phyloP scores from a whole-genome alignment of 768 basidiomycete species.

The Leccinum uliginosum region DNA sequence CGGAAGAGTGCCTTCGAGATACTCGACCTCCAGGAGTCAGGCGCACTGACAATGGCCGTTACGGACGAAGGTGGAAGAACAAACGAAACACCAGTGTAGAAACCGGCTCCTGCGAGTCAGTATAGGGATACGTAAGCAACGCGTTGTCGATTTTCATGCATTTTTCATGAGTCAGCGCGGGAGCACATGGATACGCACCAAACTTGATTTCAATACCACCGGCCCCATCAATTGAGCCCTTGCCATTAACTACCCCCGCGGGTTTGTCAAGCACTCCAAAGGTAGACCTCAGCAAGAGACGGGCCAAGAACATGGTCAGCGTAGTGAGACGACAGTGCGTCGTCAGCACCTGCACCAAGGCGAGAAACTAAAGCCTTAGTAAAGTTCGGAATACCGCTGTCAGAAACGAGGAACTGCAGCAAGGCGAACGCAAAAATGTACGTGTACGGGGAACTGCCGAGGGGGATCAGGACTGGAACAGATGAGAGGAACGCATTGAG shows the following conservation, averaged over 20 bases:
- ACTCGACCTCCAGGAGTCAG: conserved; percentile 79
- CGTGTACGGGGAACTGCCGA: conserved; percentile 55
- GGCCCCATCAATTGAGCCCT: conserved; percentile 69
- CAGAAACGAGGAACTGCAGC: conserved; percentile 70
- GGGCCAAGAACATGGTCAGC: conserved; percentile 86
- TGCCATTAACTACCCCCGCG: conserved; percentile 78
- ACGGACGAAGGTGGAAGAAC: conserved; percentile 81
- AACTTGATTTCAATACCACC: conserved; percentile 83
- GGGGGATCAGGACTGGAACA: conserved; percentile 17
- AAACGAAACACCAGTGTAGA: conserved; percentile 76
- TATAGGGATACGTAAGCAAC: conserved; percentile 64
- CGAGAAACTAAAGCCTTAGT: conserved; percentile 77
- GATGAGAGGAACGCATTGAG: conserved; percentile 18
- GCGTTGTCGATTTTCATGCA: no score
- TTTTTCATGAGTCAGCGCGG: conserved; percentile 23
- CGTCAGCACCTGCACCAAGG: conserved; percentile 85
- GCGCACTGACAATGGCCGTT: conserved; percentile 86
- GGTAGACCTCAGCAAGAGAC: conserved; percentile 74
- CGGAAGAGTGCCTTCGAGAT: conserved; percentile 85
- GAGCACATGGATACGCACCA: conserved; percentile 40
- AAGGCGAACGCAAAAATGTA: conserved; percentile 64
- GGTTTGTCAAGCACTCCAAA: conserved; percentile 78
- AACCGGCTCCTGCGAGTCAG: conserved; percentile 48
- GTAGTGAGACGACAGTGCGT: conserved; percentile 54
- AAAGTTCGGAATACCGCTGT: conserved; percentile 69